phyloP scores from a whole-genome alignment of 495 filamentous ascomycete species.

The Neurospora sp. region DNA sequence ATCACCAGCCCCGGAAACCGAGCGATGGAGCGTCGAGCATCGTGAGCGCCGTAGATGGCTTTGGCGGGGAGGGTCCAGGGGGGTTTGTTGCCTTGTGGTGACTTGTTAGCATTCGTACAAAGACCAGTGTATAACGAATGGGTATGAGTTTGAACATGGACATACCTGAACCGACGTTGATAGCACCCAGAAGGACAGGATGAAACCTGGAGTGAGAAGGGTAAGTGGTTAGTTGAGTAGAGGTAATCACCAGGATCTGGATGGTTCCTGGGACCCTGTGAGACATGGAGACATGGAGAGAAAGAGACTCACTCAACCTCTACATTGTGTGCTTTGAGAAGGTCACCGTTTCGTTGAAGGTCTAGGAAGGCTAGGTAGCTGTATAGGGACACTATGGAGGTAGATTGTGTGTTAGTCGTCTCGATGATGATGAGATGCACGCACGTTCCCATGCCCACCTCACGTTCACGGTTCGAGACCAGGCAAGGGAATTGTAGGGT shows the following conservation, averaged over 20 bases:
- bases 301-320: slow-evolving; percentile 46
- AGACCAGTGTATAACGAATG: too few relatives aligned
- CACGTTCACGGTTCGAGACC: too few relatives aligned
- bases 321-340: slow-evolving; percentile 46
- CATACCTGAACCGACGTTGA: slow-evolving; percentile 53
- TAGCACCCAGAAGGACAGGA: slow-evolving; percentile 64
- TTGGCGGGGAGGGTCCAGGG: slow-evolving; percentile 64
- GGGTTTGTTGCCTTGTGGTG: slow-evolving; percentile 53
- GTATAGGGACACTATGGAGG: slow-evolving; percentile 51
- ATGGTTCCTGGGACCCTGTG: not conserved
- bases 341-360: slow-evolving; percentile 42
- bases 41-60: slow-evolving; percentile 44
- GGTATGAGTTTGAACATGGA: not conserved
- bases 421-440: not conserved
- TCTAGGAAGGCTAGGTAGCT: slow-evolving; percentile 54
- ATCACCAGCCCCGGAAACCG: slow-evolving; percentile 34
- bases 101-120: too few relatives aligned
- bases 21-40: slow-evolving; percentile 48
- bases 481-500: too few relatives aligned
- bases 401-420: not conserved
- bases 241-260: not conserved
- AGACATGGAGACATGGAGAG: not conserved
- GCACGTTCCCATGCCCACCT: too few relatives aligned
- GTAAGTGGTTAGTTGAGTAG: not conserved
- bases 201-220: slow-evolving; percentile 39